Base-by-base conservation (phyloP, 192 early-diverging fungal species). In the Coemansia sp. region DNA sequence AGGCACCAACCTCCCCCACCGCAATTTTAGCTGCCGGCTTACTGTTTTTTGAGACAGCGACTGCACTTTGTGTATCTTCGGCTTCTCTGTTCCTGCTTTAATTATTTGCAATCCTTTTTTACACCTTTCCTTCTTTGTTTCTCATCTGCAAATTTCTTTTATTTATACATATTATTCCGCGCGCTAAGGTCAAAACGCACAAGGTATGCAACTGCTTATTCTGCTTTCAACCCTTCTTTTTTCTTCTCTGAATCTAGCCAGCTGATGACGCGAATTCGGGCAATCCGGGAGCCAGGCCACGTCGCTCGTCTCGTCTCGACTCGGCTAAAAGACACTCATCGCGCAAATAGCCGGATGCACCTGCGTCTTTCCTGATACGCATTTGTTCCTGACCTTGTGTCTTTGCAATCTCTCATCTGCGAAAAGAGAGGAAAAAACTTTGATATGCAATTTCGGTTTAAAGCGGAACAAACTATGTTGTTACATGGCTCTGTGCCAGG, bases 211-310 rank as follows among this genome's bases (percentile, higher is more conserved):
- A 56, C 55, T 56, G 3, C 18, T 38, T 22, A 10, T 34, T 42
- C 17, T 60, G 18, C 6, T 25, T 60, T 14, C 7, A 8, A 7
- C 34, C 22, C 32, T 3, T 56, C 16, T 56, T 29, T 36, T 42
- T n/a, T 30, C 5, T 11, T 36, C 25, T n/a, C 29, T 29, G 14
- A 56, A 56, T 56, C 55, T 56, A 32, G 16, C 10, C n/a, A 36
- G 58, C 25, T 36, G 58, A 60, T 60, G 58, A 60, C 58, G 36
- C 58, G 58, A 42, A 60, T 60, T 60, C 58, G 36, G 34, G 58
- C 55, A 56, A 32, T 32, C 31, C 16, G 20, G 30, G 30, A 56
- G 18, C 30, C 29, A 32, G 55, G 55, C 30, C 32, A 12, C 14
- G 12, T 16, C 11, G 14, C 17, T 45, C 42, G 42, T 12, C 42